Evolutionary conservation across 768 basidiomycete genomes (phyloP).

Genomic region (Suillus fuscotomentosus): DNA sequence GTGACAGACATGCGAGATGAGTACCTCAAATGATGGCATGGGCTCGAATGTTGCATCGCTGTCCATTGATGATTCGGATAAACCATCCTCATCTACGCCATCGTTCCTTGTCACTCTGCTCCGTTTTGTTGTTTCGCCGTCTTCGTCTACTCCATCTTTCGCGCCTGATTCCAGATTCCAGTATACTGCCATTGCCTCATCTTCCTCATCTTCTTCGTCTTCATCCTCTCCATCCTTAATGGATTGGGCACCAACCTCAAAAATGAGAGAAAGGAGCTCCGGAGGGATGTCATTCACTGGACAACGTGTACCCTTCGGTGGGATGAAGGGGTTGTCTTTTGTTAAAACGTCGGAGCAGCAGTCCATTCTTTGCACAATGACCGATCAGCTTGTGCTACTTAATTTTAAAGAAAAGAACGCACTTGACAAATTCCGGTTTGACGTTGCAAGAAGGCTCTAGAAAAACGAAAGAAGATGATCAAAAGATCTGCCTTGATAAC

Average conservation of each 20-base stretch:
- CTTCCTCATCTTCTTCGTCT: conserved; percentile 33
- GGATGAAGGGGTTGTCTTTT: conserved; percentile 46
- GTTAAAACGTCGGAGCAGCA: conserved; percentile 23
- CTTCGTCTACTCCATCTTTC: conserved; percentile 24
- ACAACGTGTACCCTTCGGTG: conserved; percentile 40
- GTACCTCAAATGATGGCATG: conserved; percentile 43
- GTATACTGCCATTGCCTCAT: conserved; percentile 18
- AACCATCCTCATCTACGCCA: conserved; percentile 5
- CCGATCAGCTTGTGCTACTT: not conserved
- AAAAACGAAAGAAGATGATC: conserved; percentile 3
- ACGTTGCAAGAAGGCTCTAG: not conserved
- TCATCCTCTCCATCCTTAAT: conserved; percentile 32
- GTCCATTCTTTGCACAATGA: not conserved
- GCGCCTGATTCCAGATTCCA: conserved; percentile 38
- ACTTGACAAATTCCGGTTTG: not conserved
- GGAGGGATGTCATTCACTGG: conserved; percentile 53
- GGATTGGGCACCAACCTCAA: conserved; percentile 44
- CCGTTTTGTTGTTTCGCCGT: conserved; percentile 9
- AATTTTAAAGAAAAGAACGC: conserved; percentile 1
- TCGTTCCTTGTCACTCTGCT: not conserved
- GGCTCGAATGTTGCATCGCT: not conserved
- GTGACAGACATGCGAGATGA: conserved; percentile 60
- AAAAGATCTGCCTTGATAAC: not conserved
- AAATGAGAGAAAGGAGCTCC: conserved; percentile 57
- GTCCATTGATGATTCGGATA: conserved; percentile 5